A percentile compares a stretch with the other conserved stretches of the same genome.
Evolutionary conservation across 768 basidiomycete species (phyloP).

Genomic region (Trametes meyenii): DNA sequence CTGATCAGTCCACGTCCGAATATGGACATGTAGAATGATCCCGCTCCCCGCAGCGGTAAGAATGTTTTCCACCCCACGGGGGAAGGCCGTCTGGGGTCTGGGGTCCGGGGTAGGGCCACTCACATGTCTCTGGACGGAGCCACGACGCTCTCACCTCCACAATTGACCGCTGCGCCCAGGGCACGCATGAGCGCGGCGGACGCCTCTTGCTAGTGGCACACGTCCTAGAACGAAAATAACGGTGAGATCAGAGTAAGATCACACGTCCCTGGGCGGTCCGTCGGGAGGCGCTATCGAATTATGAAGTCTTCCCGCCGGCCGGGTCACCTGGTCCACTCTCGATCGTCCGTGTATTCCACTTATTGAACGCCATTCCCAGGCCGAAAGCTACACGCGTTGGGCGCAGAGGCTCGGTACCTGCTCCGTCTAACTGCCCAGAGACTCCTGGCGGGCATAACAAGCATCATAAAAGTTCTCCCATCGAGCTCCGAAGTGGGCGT

Average conservation of each 20-base stretch:
- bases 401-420: too few species aligned
- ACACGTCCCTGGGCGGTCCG: conserved; percentile 14
- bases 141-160: neutral
- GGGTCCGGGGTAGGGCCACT: neutral
- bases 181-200: neutral
- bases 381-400: too few species aligned
- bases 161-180: neutral
- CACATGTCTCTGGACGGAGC: neutral
- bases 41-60: neutral
- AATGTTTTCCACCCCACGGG: conserved; percentile 17
- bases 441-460: too few species aligned
- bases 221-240: conserved; percentile 1
- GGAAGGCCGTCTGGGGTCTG: conserved; percentile 5
- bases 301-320: neutral
- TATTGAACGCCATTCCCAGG: neutral
- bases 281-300: neutral
- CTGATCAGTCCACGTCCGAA: conserved; percentile 6
- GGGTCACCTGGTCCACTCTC: conserved; percentile 3
- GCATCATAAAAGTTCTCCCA: too few species aligned
- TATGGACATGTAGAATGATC: conserved; percentile 19
- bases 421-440: too few species aligned
- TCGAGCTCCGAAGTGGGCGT: too few species aligned
- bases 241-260: conserved; percentile 8
- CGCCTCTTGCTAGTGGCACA: neutral
- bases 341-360: neutral